These are phyloP conservation scores for Trichoderma gracile DNA, from an alignment of 2,329 filamentous ascomycete species.

Conservation along the genomic window DNA sequence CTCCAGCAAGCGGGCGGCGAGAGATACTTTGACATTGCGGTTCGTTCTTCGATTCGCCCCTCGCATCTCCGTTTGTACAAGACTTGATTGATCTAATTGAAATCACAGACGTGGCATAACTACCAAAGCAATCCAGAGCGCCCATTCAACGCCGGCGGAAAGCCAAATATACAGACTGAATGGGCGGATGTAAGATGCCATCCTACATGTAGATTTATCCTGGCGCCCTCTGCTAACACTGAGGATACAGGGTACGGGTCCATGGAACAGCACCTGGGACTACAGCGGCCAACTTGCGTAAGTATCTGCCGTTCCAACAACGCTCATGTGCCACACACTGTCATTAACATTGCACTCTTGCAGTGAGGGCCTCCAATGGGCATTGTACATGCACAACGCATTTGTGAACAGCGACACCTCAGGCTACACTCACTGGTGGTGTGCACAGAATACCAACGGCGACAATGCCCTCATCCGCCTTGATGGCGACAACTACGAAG, in stretches of 20 bases:
- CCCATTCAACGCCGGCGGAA: slow-evolving; percentile 16
- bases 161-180: slow-evolving; percentile 13
- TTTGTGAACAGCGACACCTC: slow-evolving; percentile 19
- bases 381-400: slow-evolving; percentile 16
- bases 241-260: not conserved
- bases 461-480: slow-evolving; percentile 22
- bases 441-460: slow-evolving; percentile 12
- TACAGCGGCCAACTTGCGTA: slow-evolving; percentile 22
- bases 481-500: slow-evolving; percentile 9
- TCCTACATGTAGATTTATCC: not conserved
- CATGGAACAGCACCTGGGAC: slow-evolving; percentile 21
- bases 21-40: slow-evolving; percentile 15
- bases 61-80: not conserved
- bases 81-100: not conserved
- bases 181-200: slow-evolving; percentile 13
- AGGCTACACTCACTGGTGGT: slow-evolving; percentile 21
- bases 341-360: not conserved
- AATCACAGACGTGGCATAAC: slow-evolving; percentile 15
- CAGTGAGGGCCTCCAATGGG: slow-evolving; percentile 20
- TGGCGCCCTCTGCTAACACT: not conserved
- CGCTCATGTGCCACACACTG: not conserved
- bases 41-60: not conserved
- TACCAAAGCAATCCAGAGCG: slow-evolving; percentile 22
- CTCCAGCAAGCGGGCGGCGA: slow-evolving; percentile 17
- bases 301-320: not conserved